A percentile compares a stretch with the other conserved stretches of the same genome.
Conservation (phyloP, 108 stramenopile genomes). For the Parietichytrium sp. region DNA sequence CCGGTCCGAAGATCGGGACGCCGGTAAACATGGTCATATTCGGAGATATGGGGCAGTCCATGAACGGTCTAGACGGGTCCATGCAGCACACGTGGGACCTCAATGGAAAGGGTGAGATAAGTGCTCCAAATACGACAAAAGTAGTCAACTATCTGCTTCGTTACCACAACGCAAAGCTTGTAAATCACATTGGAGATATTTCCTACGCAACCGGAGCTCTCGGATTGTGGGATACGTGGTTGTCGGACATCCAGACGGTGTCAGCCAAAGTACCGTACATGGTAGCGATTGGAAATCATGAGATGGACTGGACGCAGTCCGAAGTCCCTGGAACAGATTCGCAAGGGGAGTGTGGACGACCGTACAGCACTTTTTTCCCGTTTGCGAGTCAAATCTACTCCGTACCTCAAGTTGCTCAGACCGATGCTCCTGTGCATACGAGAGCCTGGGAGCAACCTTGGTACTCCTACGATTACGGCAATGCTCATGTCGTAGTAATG, state of each 20-base stretch:
- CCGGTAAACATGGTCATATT: neutral
- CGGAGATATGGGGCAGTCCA: constrained; percentile 35
- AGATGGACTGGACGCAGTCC: constrained; percentile 58
- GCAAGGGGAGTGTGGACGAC: constrained; percentile 24
- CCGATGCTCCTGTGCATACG: neutral
- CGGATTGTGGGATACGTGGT: constrained; percentile 72
- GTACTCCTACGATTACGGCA: constrained; percentile 57
- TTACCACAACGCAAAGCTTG: neutral
- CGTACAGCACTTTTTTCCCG: neutral
- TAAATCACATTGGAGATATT: constrained; percentile 65
- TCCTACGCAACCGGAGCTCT: constrained; percentile 72
- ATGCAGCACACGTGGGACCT: constrained; percentile 32
- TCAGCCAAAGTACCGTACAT: neutral
- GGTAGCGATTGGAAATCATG: constrained; percentile 56
- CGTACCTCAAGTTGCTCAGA: neutral
- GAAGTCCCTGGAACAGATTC: neutral
- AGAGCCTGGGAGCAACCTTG: neutral
- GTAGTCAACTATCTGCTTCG: neutral
- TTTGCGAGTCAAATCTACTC: constrained; percentile 3
- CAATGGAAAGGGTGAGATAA: neutral
- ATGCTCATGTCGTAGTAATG: constrained; percentile 70
- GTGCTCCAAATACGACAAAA: neutral
- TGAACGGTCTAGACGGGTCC: constrained; percentile 12
- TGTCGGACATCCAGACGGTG: neutral
- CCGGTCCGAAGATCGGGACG: neutral